Conservation (phyloP, 768 basidiomycete species). For the Podaxis sp. region DNA sequence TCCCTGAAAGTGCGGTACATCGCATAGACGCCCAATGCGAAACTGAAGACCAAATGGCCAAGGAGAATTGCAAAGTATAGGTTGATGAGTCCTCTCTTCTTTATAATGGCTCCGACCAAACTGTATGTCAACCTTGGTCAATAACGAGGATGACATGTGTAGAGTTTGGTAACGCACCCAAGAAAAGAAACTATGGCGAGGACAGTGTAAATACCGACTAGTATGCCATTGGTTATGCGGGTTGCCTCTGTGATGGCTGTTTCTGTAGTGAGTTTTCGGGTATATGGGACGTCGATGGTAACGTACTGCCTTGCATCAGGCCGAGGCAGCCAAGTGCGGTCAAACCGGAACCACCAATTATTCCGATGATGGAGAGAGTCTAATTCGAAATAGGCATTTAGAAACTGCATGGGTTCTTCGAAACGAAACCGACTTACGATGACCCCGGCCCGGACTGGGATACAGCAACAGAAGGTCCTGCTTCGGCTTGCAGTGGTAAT, state of each 20-base stretch:
- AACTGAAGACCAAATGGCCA: slow-evolving; percentile 39
- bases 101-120: slow-evolving; percentile 38
- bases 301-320: slow-evolving; percentile 26
- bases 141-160: background rate
- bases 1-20: slow-evolving; percentile 40
- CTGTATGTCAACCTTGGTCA: slow-evolving; percentile 18
- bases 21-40: slow-evolving; percentile 39
- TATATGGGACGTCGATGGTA: background rate
- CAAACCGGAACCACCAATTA: slow-evolving; percentile 37
- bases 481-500: slow-evolving; percentile 25
- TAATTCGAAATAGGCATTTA: slow-evolving; percentile 13
- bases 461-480: slow-evolving; percentile 47
- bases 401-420: background rate
- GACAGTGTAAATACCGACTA: slow-evolving; percentile 36
- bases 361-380: slow-evolving; percentile 40
- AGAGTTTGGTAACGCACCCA: slow-evolving; percentile 29
- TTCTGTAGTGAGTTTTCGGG: background rate
- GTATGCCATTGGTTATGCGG: slow-evolving; percentile 36
- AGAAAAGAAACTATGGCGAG: slow-evolving; percentile 40
- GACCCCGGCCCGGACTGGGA: slow-evolving; percentile 44
- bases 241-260: slow-evolving; percentile 24
- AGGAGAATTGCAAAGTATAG: slow-evolving; percentile 38
- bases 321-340: slow-evolving; percentile 34
- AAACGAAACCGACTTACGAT: slow-evolving; percentile 28
- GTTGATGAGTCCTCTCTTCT: slow-evolving; percentile 35